Base-by-base conservation (phyloP, 2,329 filamentous ascomycete genomes). In the Ophiostoma quercus region DNA sequence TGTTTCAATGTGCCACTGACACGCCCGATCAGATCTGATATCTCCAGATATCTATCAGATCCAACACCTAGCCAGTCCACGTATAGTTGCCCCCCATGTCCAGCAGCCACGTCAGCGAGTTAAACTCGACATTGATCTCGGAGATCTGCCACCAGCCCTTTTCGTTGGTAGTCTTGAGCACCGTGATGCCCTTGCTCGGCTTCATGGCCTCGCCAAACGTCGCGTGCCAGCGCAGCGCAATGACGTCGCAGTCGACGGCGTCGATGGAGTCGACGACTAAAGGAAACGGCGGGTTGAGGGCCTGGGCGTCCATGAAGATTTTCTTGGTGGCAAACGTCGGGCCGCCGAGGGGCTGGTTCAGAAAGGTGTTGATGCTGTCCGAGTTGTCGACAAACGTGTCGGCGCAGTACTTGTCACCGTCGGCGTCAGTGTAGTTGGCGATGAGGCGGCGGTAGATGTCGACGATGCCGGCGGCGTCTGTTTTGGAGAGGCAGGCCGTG, bases 1-100 rank as follows among this genome's bases (percentile, higher is more conserved):
- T 51, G 47, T 51, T 51, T 22, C 47, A 16, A 7, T 19, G 19
- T 22, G 8, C 51, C 51, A 57, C 22, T n/a, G 25, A 43, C 34
- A 25, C 16, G 66, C 32, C 66, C 67, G 68, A 51, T 22, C 19
- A 54, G 7, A 25, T 25, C 7, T 25, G 47, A 51, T 6, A 19
- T 47, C 47, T 22, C n/a, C 16, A 22, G 51, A 12, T 9, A 25
- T 54, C 51, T 54, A 7, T 54, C 25, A 29, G 51, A 22, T 19
- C 19, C 14, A 32, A 0, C 43, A 19, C 19, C 47, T n/a, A 51
- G 16, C 60, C 67, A 1, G 60, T 70, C 69, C 69, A 77, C 37
- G 72, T 75, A 14, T 76, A 78, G 74, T 71, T 77, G 66, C 76
- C 76, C 2, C 80, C 81, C 68, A 77, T 79, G 3, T 82, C 79